These are phyloP conservation scores for Phlebopus sp. DNA, from an alignment of 1,284 basidiomycete species.

Conservation along the genomic window DNA sequence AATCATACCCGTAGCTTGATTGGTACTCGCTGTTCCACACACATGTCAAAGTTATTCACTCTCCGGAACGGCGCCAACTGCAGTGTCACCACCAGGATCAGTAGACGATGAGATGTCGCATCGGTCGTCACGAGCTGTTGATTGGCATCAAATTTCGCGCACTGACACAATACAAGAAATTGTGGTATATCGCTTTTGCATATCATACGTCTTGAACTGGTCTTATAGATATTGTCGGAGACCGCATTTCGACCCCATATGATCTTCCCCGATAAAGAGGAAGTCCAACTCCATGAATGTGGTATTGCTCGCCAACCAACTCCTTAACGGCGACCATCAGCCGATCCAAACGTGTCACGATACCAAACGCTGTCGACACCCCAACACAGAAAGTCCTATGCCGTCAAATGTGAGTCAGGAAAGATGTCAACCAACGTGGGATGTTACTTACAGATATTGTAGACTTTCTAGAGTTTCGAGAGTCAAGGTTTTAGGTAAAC, in stretches of 20 bases:
- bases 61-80: too few relatives aligned
- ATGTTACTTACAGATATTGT: slow-evolving; percentile 58
- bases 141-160: too few relatives aligned
- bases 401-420: background rate
- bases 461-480: slow-evolving; percentile 65
- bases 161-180: too few relatives aligned
- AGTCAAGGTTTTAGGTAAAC: slow-evolving; percentile 61
- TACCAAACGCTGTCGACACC: slow-evolving; percentile 63
- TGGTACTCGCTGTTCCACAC: too few relatives aligned
- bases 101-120: too few relatives aligned
- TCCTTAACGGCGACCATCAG: slow-evolving; percentile 78
- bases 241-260: slow-evolving; percentile 16
- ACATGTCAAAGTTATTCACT: too few relatives aligned
- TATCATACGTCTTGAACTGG: too few relatives aligned
- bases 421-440: slow-evolving; percentile 1
- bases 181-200: too few relatives aligned
- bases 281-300: slow-evolving; percentile 66
- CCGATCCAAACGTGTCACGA: slow-evolving; percentile 65
- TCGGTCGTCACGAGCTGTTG: too few relatives aligned
- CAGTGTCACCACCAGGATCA: too few relatives aligned
- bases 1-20: too few relatives aligned
- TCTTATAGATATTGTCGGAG: slow-evolving; percentile 10
- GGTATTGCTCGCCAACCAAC: slow-evolving; percentile 78
- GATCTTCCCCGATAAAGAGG: slow-evolving; percentile 18
- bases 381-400: slow-evolving; percentile 72